A percentile compares a stretch with the other conserved stretches of the same genome.
Conservation (phyloP, 805 yeast species). For the Priceomyces haplophilus region DNA sequence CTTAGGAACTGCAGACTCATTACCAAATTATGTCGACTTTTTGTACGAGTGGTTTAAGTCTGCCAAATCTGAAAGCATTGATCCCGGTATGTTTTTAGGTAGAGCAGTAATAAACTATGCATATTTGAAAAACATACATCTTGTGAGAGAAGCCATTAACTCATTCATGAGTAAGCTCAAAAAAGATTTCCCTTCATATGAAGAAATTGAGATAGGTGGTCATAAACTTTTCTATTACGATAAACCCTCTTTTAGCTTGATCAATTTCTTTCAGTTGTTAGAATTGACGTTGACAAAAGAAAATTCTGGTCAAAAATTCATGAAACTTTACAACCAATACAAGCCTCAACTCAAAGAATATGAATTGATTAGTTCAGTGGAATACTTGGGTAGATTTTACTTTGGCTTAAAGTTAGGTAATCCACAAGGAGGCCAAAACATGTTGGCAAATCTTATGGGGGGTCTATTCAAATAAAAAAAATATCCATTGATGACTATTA, state of each 20-base stretch:
- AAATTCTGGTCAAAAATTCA: constrained; percentile 46
- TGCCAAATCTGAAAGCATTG: constrained; percentile 18
- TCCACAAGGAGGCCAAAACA: constrained; percentile 37
- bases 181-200: constrained; percentile 10
- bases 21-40: constrained; percentile 41
- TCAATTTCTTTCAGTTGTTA: constrained; percentile 71
- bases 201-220: constrained; percentile 23
- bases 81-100: constrained; percentile 37
- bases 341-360: constrained; percentile 27
- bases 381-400: constrained; percentile 57
- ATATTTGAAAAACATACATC: constrained; percentile 61
- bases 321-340: constrained; percentile 53
- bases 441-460: constrained; percentile 65
- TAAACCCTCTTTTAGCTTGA: constrained; percentile 33
- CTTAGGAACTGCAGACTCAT: constrained; percentile 58
- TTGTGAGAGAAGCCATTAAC: constrained; percentile 40
- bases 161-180: constrained; percentile 19
- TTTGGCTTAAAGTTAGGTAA: constrained; percentile 53
- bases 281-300: constrained; percentile 54
- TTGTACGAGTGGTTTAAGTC: constrained; percentile 41
- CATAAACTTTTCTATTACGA: constrained; percentile 37
- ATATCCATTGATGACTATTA: constrained; percentile 3
- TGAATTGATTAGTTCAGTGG: constrained; percentile 46
- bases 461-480: constrained; percentile 34
- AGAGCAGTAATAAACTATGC: constrained; percentile 77